A percentile compares a stretch with the other conserved stretches of the same genome.
Conservation (phyloP, 2,329 filamentous ascomycete species). For the Rhinocladiella mackenziei region DNA sequence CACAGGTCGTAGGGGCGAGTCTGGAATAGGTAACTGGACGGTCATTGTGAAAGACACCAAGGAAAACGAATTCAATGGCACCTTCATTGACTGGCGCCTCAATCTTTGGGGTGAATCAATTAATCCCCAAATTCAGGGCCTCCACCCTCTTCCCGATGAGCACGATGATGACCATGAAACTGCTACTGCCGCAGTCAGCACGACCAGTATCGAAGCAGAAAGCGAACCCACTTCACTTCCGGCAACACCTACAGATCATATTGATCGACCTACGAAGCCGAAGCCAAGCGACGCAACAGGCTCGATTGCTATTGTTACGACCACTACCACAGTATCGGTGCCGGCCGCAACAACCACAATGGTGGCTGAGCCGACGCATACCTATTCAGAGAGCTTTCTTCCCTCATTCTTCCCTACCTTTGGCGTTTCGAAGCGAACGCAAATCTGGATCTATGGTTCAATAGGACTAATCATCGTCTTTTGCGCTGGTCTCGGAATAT, state of each 20-base stretch:
- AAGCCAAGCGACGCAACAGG: conserved; percentile 46
- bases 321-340: conserved; percentile 32
- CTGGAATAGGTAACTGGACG: conserved; percentile 83
- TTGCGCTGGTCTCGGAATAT: conserved; percentile 73
- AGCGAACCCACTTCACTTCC: conserved; percentile 45
- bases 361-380: conserved; percentile 30
- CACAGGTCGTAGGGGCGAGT: conserved; percentile 68
- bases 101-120: conserved; percentile 90
- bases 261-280: conserved; percentile 60
- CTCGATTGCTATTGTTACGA: conserved; percentile 29
- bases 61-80: conserved; percentile 71
- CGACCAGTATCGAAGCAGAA: conserved; percentile 56
- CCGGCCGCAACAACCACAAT: conserved; percentile 34
- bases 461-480: conserved; percentile 80
- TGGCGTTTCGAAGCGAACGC: conserved; percentile 78
- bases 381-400: conserved; percentile 56
- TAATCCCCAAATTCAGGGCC: conserved; percentile 66
- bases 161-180: conserved; percentile 75
- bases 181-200: conserved; percentile 54
- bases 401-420: conserved; percentile 88
- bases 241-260: conserved; percentile 57
- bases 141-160: conserved; percentile 76
- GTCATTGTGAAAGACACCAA: conserved; percentile 81
- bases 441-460: conserved; percentile 90
- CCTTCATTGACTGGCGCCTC: conserved; percentile 85